Conservation (phyloP, 495 filamentous ascomycete species). For the Rostrohypoxylon terebratum region DNA sequence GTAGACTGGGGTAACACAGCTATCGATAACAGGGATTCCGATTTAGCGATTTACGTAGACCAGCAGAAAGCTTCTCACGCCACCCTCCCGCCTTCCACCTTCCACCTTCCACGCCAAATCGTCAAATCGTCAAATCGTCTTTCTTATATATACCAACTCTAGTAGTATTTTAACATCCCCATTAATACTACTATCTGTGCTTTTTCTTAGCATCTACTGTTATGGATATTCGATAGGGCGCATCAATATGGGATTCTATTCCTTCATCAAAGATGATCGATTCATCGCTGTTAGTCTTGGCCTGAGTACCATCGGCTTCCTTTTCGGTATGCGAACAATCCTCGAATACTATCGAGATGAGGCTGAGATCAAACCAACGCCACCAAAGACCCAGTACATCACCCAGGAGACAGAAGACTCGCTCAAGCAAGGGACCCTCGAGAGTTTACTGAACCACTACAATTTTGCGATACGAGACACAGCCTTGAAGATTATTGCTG, state of each 20-base stretch:
- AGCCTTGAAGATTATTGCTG: slow-evolving; percentile 63
- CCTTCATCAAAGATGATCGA: slow-evolving; percentile 56
- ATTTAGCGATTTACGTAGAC: not conserved
- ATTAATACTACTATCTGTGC: not conserved
- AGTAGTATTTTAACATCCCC: not conserved
- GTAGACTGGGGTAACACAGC: not conserved
- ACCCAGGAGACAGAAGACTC: slow-evolving; percentile 71
- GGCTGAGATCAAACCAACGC: slow-evolving; percentile 58
- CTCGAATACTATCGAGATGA: slow-evolving; percentile 61
- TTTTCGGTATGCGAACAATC: slow-evolving; percentile 53
- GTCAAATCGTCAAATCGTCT: not conserved
- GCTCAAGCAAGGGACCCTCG: slow-evolving; percentile 59
- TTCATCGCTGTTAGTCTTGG: slow-evolving; percentile 57
- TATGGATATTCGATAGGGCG: slow-evolving; percentile 28
- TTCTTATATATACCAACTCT: not conserved
- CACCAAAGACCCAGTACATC: slow-evolving; percentile 68
- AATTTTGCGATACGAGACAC: slow-evolving; percentile 66
- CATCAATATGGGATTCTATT: slow-evolving; percentile 51
- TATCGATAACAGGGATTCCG: not conserved
- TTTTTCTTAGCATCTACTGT: not conserved
- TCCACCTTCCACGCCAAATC: not conserved
- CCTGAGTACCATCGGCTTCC: slow-evolving; percentile 51
- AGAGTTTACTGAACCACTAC: slow-evolving; percentile 64
- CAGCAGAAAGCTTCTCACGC: not conserved
- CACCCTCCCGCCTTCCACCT: not conserved